These are phyloP conservation scores for Fistulinella staudtii DNA, from an alignment of 1,284 basidiomycete species.

Conservation along the genomic window DNA sequence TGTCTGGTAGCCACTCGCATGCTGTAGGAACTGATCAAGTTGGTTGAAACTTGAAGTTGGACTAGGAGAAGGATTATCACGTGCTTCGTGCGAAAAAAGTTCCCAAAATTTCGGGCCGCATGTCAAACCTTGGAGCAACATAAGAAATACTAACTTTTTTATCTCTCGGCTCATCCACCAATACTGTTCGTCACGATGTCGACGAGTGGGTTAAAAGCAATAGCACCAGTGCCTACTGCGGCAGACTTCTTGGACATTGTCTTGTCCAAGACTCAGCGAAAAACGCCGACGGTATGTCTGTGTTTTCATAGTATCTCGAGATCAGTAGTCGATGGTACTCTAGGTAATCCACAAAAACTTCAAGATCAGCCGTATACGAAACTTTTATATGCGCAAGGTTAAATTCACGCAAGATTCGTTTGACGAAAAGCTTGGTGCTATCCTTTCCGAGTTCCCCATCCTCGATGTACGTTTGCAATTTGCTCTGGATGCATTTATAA, in stretches of 20 bases:
- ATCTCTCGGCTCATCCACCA: slow-evolving; percentile 5
- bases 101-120: slow-evolving; percentile 7
- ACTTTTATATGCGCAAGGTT: slow-evolving; percentile 99
- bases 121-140: no score
- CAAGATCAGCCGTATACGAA: slow-evolving; percentile 94
- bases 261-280: slow-evolving; percentile 90
- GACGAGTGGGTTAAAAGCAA: slow-evolving; percentile 87
- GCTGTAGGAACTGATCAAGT: slow-evolving; percentile 20
- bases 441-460: slow-evolving; percentile 94
- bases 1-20: slow-evolving; percentile 23
- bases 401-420: slow-evolving; percentile 99
- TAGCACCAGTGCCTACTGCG: slow-evolving; percentile 95
- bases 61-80: no score
- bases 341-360: slow-evolving; percentile 97
- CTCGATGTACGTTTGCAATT: slow-evolving; percentile 68
- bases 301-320: not conserved
- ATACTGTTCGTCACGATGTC: slow-evolving; percentile 52
- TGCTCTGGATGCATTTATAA: not conserved
- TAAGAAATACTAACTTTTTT: no score
- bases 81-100: slow-evolving; percentile 13
- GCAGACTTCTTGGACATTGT: slow-evolving; percentile 95
- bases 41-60: no score
- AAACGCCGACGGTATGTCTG: slow-evolving; percentile 84
- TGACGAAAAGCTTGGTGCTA: slow-evolving; percentile 93
- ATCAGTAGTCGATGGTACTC: slow-evolving; percentile 3